These are phyloP conservation scores for Acanthamoeba comandoni DNA, from an alignment of 208 protist species.

Conservation along the genomic window DNA sequence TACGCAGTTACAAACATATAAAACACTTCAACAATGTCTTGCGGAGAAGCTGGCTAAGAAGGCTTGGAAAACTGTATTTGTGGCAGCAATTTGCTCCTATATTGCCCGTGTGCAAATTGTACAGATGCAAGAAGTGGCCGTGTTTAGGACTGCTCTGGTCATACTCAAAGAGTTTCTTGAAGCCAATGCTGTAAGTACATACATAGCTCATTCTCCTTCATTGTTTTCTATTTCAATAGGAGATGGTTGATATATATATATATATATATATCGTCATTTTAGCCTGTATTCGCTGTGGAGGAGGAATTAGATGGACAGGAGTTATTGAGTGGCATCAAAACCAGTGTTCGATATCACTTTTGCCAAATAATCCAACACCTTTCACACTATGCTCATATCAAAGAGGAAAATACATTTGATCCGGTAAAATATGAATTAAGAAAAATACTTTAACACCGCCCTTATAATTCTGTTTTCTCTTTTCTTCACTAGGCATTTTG, in stretches of 20 bases:
- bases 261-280: no score
- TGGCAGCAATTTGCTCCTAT: slow-evolving; percentile 64
- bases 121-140: slow-evolving; percentile 46
- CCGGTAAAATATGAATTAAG: background rate
- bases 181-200: background rate
- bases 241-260: background rate
- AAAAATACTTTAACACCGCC: background rate
- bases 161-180: slow-evolving; percentile 69
- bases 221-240: no score
- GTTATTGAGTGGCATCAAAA: slow-evolving; percentile 3
- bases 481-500: background rate
- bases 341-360: slow-evolving; percentile 18
- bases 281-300: slow-evolving; percentile 8
- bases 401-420: slow-evolving; percentile 44
- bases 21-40: slow-evolving; percentile 33
- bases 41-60: slow-evolving; percentile 53
- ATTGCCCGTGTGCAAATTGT: slow-evolving; percentile 48
- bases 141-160: slow-evolving; percentile 7
- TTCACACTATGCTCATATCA: slow-evolving; percentile 30
- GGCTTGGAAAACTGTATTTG: slow-evolving; percentile 53
- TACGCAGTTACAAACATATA: slow-evolving; percentile 39
- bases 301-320: slow-evolving; percentile 53
- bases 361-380: slow-evolving; percentile 41
- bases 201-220: background rate
- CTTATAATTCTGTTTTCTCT: background rate